Evolutionary conservation across 768 basidiomycete genomes (phyloP).

Genomic region (Rhodocollybia butyracea): DNA sequence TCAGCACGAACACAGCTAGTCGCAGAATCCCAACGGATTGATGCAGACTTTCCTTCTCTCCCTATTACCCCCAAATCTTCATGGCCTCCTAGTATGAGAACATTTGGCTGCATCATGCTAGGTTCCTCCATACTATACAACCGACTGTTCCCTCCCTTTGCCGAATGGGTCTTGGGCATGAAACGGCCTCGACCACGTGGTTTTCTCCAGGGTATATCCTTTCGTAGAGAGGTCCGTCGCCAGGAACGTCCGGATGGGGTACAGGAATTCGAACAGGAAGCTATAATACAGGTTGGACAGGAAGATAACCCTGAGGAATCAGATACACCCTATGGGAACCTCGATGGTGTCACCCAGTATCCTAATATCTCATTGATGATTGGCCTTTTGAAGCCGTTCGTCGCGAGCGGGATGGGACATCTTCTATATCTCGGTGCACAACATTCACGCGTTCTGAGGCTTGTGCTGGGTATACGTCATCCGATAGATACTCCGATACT

Average conservation of each 20-base stretch:
- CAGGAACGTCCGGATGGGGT: constrained; percentile 5
- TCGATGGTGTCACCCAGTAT: constrained; percentile 1
- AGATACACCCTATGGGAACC: background rate
- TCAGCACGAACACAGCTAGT: background rate
- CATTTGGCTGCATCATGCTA: background rate
- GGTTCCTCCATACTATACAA: constrained; percentile 3
- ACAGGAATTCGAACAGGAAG: background rate
- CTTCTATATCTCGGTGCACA: constrained; percentile 5
- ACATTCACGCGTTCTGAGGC: background rate
- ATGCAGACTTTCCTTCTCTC: background rate
- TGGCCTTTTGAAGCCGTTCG: constrained; percentile 6
- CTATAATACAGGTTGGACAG: background rate
- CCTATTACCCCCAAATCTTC: background rate
- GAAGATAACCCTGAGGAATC: background rate
- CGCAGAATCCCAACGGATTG: background rate
- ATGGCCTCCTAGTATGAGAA: background rate
- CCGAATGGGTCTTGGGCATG: constrained; percentile 7
- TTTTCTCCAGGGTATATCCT: background rate
- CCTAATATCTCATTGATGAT: constrained; percentile 1
- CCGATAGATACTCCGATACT: background rate
- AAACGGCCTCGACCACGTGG: background rate
- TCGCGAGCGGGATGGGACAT: constrained; percentile 6
- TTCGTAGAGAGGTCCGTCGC: background rate
- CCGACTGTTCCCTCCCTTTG: background rate
- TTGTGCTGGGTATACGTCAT: constrained; percentile 1